Conservation (phyloP, 2,329 filamentous ascomycete species). For the Cytospora schulzeri region DNA sequence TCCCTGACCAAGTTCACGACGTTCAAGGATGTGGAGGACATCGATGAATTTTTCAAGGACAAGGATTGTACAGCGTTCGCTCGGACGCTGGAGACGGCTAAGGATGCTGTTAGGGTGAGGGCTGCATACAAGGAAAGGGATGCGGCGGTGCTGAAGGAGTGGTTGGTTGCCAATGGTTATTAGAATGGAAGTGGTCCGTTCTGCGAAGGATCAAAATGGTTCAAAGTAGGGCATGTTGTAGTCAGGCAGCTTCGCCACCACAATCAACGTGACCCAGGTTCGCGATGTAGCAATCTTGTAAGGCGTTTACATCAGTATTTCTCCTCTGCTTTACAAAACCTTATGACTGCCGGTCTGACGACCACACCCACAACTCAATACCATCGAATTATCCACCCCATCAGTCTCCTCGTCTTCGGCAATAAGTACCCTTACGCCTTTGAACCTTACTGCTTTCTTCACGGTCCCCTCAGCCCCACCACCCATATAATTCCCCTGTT, state of each 20-base stretch:
- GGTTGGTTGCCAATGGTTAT: slow-evolving; percentile 64
- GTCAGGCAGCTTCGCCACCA: background rate
- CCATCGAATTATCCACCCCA: background rate
- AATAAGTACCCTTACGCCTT: slow-evolving; percentile 24
- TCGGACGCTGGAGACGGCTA: slow-evolving; percentile 80
- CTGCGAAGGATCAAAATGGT: background rate
- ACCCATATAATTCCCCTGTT: slow-evolving; percentile 35
- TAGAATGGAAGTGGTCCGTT: background rate
- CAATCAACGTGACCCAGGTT: background rate
- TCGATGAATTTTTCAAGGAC: slow-evolving; percentile 79
- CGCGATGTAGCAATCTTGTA: background rate
- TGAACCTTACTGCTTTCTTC: slow-evolving; percentile 28
- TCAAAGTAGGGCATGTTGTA: background rate
- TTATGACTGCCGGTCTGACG: background rate
- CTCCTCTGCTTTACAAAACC: background rate
- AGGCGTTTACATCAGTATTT: too few relatives aligned
- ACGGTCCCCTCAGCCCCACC: slow-evolving; percentile 34
- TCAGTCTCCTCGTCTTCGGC: slow-evolving; percentile 16
- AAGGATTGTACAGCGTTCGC: slow-evolving; percentile 88
- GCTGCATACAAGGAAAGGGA: slow-evolving; percentile 83
- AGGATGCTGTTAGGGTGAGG: slow-evolving; percentile 82
- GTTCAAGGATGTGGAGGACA: slow-evolving; percentile 69
- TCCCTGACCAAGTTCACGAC: slow-evolving; percentile 80
- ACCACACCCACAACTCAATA: slow-evolving; percentile 3
- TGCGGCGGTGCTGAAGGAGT: slow-evolving; percentile 71